A percentile compares a stretch with the other conserved stretches of the same genome.
These are phyloP conservation scores for Gaertneriomyces semiglobifer DNA, from an alignment of 192 early-diverging fungal species.

Conservation along the genomic window DNA sequence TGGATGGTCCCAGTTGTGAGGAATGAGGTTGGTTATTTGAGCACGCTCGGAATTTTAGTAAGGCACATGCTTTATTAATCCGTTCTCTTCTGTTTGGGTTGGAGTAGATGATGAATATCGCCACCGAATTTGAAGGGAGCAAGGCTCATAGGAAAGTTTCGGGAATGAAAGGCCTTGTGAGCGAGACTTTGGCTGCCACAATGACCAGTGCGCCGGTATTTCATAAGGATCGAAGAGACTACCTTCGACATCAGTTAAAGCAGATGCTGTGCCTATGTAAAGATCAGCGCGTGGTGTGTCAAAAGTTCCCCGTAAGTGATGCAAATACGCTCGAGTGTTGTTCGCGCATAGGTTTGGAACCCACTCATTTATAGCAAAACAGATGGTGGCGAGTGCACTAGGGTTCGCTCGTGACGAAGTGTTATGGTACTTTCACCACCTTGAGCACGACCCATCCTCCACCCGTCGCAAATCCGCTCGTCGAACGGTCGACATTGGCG, in stretches of 20 bases:
- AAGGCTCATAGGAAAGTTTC: conserved; percentile 19
- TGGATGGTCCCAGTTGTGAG: conserved; percentile 14
- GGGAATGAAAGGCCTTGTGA: conserved; percentile 9
- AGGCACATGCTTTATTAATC: too few relatives aligned
- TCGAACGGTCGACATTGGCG: conserved; percentile 19
- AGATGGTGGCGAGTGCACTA: conserved; percentile 22
- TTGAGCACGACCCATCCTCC: conserved; percentile 22
- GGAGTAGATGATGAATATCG: conserved; percentile 26
- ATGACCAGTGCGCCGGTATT: background rate
- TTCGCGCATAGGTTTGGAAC: background rate
- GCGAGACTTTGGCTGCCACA: conserved; percentile 14
- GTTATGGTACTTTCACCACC: conserved; percentile 39
- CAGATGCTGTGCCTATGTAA: conserved; percentile 25
- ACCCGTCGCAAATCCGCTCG: conserved; percentile 24
- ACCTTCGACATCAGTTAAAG: conserved; percentile 27
- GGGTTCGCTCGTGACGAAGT: conserved; percentile 33
- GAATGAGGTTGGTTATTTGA: conserved; percentile 21
- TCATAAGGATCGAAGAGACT: conserved; percentile 31
- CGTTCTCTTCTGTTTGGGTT: background rate
- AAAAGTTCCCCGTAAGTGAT: conserved; percentile 19
- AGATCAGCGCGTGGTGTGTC: conserved; percentile 17
- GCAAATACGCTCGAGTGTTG: background rate
- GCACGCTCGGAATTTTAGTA: too few relatives aligned
- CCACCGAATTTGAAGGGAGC: conserved; percentile 16
- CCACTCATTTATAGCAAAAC: background rate